These are phyloP conservation scores for Ulota crispa DNA, from an alignment of 225 moss, liverwort and hornwort species.

Conservation along the genomic window DNA sequence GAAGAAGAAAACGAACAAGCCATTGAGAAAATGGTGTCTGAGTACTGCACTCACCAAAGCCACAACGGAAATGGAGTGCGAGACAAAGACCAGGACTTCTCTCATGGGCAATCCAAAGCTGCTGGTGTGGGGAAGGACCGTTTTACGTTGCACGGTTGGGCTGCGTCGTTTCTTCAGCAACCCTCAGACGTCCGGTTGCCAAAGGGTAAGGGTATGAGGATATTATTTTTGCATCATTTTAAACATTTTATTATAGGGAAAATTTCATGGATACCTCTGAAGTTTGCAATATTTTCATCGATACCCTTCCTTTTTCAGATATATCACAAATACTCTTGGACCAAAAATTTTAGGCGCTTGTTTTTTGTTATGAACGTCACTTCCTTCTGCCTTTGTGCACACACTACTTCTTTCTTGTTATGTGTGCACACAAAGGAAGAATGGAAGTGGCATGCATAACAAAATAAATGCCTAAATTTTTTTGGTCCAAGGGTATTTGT, in stretches of 20 bases:
- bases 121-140: slow-evolving; percentile 31
- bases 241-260: background rate
- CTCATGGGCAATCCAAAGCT: slow-evolving; percentile 20
- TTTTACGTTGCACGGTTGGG: slow-evolving; percentile 57
- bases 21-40: slow-evolving; percentile 29
- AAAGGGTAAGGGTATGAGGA: slow-evolving; percentile 24
- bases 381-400: too few relatives aligned
- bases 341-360: too few relatives aligned
- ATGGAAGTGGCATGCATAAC: too few relatives aligned
- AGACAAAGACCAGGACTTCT: background rate
- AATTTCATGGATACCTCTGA: too few relatives aligned
- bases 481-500: too few relatives aligned
- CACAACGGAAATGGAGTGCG: background rate
- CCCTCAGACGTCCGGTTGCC: slow-evolving; percentile 22
- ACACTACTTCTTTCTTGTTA: too few relatives aligned
- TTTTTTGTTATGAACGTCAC: too few relatives aligned
- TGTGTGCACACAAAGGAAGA: too few relatives aligned
- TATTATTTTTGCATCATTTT: background rate
- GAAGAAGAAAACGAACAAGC: slow-evolving; percentile 26
- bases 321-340: too few relatives aligned
- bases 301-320: too few relatives aligned
- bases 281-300: too few relatives aligned
- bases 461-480: too few relatives aligned
- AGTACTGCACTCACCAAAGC: slow-evolving; percentile 24
- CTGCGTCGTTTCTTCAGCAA: slow-evolving; percentile 49